These are phyloP conservation scores for Geotrichum cucujoidarum DNA, from an alignment of 1,139 yeast genomes.

Conservation along the genomic window DNA sequence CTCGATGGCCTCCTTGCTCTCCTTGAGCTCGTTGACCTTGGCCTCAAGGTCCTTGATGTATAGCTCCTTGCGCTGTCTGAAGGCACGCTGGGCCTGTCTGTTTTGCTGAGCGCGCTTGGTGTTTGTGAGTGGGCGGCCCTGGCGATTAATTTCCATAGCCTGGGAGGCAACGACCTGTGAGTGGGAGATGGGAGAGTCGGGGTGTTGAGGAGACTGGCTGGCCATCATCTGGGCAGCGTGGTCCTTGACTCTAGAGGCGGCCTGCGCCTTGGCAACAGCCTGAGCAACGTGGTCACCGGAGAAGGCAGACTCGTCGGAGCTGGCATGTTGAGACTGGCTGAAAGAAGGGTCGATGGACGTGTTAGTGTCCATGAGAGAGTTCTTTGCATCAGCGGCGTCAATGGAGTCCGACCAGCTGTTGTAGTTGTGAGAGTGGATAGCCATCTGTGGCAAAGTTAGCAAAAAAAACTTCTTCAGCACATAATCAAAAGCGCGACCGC, in stretches of 20 bases:
- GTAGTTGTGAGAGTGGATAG: constrained; percentile 13
- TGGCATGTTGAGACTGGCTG: constrained; percentile 12
- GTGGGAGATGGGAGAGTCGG: constrained; percentile 2
- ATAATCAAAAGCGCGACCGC: too few relatives aligned
- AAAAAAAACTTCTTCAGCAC: too few relatives aligned
- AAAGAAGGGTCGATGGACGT: constrained; percentile 19
- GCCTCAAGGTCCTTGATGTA: constrained; percentile 72
- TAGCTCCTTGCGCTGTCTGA: constrained; percentile 72
- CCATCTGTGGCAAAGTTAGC: constrained; percentile 5
- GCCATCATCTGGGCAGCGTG: constrained; percentile 11
- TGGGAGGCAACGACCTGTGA: constrained; percentile 1
- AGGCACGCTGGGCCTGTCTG: constrained; percentile 83
- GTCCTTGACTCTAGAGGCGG: constrained; percentile 6
- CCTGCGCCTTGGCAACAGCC: constrained; percentile 20
- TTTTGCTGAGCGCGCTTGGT: constrained; percentile 87
- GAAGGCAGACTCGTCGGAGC: constrained; percentile 16
- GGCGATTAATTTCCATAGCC: constrained; percentile 23
- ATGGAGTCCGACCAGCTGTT: constrained; percentile 16
- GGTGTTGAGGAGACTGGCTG: constrained; percentile 6
- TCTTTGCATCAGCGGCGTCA: constrained; percentile 14
- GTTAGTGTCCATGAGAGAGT: constrained; percentile 12
- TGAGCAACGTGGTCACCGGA: constrained; percentile 17
- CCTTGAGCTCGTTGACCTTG: constrained; percentile 58
- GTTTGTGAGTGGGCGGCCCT: constrained; percentile 50
- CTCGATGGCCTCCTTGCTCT: constrained; percentile 57